These are phyloP conservation scores for Laetiporus sulphureus DNA, from an alignment of 1,284 basidiomycete genomes.

Conservation along the genomic window DNA sequence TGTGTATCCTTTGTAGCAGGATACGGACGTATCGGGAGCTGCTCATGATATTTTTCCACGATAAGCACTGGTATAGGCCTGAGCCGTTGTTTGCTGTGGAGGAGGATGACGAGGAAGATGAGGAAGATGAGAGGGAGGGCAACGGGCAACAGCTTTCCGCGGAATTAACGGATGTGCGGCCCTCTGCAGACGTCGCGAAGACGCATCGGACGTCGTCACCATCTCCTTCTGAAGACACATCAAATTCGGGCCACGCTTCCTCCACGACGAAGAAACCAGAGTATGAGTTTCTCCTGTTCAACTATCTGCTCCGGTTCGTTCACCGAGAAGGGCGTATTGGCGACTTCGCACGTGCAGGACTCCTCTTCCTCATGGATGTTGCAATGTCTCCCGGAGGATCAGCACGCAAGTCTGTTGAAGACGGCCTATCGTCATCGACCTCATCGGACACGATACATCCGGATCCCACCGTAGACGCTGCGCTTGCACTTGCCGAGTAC, in stretches of 20 bases:
- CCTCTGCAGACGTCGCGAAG: neutral
- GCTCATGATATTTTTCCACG: conserved; percentile 94
- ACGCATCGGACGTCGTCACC: conserved; percentile 39
- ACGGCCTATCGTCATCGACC: conserved; percentile 26
- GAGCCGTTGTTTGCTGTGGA: conserved; percentile 64
- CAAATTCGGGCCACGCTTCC: conserved; percentile 42
- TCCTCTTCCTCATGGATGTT: conserved; percentile 91
- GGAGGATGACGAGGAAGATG: conserved; percentile 55
- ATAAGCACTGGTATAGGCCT: conserved; percentile 77
- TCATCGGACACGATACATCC: conserved; percentile 18
- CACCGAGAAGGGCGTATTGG: conserved; percentile 93
- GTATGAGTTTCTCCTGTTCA: conserved; percentile 93
- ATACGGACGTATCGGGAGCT: conserved; percentile 87
- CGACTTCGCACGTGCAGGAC: conserved; percentile 88
- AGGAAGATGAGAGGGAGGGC: conserved; percentile 42
- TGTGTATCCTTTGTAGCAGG: conserved; percentile 87
- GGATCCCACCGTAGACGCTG: conserved; percentile 77
- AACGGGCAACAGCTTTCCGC: conserved; percentile 16
- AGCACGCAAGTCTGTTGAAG: conserved; percentile 31
- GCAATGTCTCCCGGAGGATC: conserved; percentile 75
- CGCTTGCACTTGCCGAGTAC: conserved; percentile 84
- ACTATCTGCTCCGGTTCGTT: conserved; percentile 91
- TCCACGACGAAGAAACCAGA: conserved; percentile 60
- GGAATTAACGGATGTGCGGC: neutral
- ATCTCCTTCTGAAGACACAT: conserved; percentile 51